Evolutionary conservation across 2,329 filamentous ascomycete genomes (phyloP).

Genomic region (Hyphodiscus sp.): DNA sequence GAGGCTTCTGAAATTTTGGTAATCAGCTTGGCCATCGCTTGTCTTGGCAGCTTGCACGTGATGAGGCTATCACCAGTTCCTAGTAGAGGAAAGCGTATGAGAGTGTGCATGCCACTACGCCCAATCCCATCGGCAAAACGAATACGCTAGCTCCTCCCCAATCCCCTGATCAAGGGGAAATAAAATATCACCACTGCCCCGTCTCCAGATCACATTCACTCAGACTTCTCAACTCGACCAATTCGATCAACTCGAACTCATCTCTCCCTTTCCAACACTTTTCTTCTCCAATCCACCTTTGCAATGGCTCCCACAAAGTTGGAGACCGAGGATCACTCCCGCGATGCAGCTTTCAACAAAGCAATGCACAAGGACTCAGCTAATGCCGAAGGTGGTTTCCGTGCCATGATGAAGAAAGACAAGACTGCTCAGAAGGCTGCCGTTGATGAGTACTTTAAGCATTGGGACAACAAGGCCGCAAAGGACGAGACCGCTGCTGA

Average conservation of each 20-base stretch:
- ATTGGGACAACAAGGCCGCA: constrained; percentile 81
- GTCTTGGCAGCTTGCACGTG: background rate
- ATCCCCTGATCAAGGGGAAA: background rate
- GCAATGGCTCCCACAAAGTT: constrained; percentile 6
- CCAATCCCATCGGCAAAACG: background rate
- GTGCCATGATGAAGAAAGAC: constrained; percentile 82
- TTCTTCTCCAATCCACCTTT: background rate
- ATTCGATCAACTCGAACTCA: constrained; percentile 11
- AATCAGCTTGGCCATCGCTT: background rate
- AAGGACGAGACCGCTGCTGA: constrained; percentile 75
- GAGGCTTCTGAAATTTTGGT: background rate
- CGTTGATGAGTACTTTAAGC: constrained; percentile 91
- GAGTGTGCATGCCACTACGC: no score
- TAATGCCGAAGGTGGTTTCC: constrained; percentile 62
- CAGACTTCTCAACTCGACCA: constrained; percentile 4
- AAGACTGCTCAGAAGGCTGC: constrained; percentile 69
- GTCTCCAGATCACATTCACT: background rate
- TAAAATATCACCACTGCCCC: background rate
- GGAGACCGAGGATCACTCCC: constrained; percentile 64
- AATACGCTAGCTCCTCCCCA: background rate
- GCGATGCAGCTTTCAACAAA: constrained; percentile 87
- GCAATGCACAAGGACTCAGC: constrained; percentile 70
- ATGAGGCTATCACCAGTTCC: background rate
- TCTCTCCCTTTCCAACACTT: background rate
- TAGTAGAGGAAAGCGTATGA: no score